Evolutionary conservation across 257 asterid genomes (phyloP), one percentile per base, ranked within the genome.

Genomic region (Solanum sitiens): DNA sequence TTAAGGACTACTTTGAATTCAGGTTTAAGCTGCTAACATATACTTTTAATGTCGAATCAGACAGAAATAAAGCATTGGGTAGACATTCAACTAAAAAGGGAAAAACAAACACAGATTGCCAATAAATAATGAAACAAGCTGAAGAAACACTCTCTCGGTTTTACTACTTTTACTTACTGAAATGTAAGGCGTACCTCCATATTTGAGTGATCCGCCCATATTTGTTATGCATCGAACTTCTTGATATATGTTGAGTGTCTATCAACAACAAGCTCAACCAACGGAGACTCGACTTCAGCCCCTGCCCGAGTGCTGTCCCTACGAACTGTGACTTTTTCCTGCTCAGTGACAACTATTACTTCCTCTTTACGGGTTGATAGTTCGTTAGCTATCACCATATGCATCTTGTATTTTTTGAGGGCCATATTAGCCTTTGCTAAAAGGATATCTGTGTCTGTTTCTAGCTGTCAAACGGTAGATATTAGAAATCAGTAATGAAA

Each of bases 371-470:
- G 97, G 12, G 97, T 96, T 71, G 91, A 90, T 73, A 97, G 98
- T 92, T 97, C 98, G 45, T 97, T 97, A 21, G 99, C 99, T 18
- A 97, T 92, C 53, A 97, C 99, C 98, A 96, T 91, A 86, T 97
- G 95, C 94, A 96, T 94, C 59, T 94, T 84, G 87, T 96, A 92
- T 91, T 90, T 93, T 72, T 86, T 88, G 33, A 97, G 96, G 39
- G 99, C 98, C 93, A 70, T 89, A 84, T 86, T 89, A 45, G 98
- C 98, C 92, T 95, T 96, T 87, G 91, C 95, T 77, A 97, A 88
- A 37, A 96, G 98, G 87, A 97, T 95, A 89, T 92, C 86, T 15
- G 84, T 89, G 88, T 97, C 99, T 4, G 99, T 97, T 93, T 97
- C 99, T 59, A 95, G 93, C 98, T 95, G 94, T 61, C 15, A 80